Percentiles rank a stretch among this genome's conserved stretches.
These are phyloP conservation scores for Elongisporangium anandrum DNA, from an alignment of 352 stramenopile genomes.

Conservation along the genomic window DNA sequence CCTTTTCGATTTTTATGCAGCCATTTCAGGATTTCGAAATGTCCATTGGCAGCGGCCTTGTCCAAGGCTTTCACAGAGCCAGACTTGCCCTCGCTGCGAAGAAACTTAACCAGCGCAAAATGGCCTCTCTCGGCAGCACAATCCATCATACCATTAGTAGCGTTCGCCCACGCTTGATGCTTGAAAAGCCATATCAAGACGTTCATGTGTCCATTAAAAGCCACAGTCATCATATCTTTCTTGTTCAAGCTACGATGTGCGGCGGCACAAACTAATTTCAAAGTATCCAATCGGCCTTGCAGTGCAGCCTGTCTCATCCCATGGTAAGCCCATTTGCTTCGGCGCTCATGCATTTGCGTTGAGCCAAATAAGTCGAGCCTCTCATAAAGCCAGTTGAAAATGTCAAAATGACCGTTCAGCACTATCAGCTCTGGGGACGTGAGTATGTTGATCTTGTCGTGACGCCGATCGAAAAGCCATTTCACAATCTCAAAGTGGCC, in stretches of 20 bases:
- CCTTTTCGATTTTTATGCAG: conserved; percentile 30
- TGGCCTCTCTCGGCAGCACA: conserved; percentile 25
- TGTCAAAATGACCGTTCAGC: conserved; percentile 34
- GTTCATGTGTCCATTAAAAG: too few species aligned
- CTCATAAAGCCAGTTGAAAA: conserved; percentile 27
- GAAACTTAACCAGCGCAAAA: too few species aligned
- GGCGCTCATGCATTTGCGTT: too few species aligned
- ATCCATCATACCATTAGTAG: conserved; percentile 13
- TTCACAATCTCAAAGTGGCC: conserved; percentile 17
- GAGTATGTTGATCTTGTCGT: neutral
- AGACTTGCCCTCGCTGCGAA: too few species aligned
- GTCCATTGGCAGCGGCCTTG: conserved; percentile 32
- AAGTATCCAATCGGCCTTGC: too few species aligned
- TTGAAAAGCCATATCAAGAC: too few species aligned
- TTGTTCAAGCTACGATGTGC: too few species aligned
- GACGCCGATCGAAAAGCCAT: conserved; percentile 16
- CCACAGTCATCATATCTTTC: too few species aligned
- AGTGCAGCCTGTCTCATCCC: too few species aligned
- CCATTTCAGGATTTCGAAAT: conserved; percentile 32
- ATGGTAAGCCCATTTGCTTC: too few species aligned
- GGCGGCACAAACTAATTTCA: too few species aligned
- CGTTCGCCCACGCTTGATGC: neutral
- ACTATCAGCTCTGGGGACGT: neutral
- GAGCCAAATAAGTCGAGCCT: too few species aligned
- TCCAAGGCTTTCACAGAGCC: conserved; percentile 24